Base-by-base conservation (phyloP, 2,329 filamentous ascomycete genomes). In the Corinectria fuckeliana region DNA sequence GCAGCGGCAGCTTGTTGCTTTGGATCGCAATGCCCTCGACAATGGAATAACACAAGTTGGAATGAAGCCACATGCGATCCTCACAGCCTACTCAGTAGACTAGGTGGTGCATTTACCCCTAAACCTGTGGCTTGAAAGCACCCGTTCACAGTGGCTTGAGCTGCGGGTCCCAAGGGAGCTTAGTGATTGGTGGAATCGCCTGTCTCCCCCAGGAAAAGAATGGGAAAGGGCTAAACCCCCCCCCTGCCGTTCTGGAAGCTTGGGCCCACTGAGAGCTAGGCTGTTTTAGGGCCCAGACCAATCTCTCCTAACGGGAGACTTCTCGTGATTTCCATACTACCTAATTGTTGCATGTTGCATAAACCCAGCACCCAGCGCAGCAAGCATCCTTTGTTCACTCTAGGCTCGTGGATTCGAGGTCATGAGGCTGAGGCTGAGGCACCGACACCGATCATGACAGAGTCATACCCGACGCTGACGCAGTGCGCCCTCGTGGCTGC, bases 401-500 rank as follows among this genome's bases (percentile, higher is more conserved):
- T 23, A 38, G 41, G 30, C 44, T 51, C 42, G 48, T 41, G 8
- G 32, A 25, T 50, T 34, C 42, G 65, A 65, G 61, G 69, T 61
- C 65, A 71, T 71, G 69, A 70, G 52, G 65, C 42, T 51, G 55
- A 67, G 36, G 39, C 28, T 36, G 36, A 68, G 42, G 39, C 55
- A 52, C 51, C 50, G 50, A 63, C 49, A 56, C 51, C 58, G 68
- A 75, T 69, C 71, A 96, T 96, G 92, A 83, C 88, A 72, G 91
- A 94, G 65, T 78, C 88, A 54, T 93, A 93, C 75, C 95, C 95
- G 56, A 91, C 93, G n/a, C 84, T 98, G 76, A 81, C 87, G 75
- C 93, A 97, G 81, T 93, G 90, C 82, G 92, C 92, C 67, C 79
- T 96, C 67, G 88, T 96, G 66, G 90, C 93, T 56, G 90, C 91